Base-by-base conservation (phyloP, 2,329 filamentous ascomycete genomes). In the Blastomyces emzantsi region DNA sequence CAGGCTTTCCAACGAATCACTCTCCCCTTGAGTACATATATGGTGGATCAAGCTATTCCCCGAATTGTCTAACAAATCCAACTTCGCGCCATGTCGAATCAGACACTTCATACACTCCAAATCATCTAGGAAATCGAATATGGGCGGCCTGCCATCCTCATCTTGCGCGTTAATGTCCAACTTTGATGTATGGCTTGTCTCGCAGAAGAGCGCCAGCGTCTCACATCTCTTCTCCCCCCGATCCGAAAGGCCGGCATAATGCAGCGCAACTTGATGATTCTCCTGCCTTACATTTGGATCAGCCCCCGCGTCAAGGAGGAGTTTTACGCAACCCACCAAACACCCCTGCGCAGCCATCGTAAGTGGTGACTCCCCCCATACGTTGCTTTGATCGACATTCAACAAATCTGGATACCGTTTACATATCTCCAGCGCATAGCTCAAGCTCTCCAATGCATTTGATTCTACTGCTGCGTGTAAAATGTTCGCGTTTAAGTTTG, bases 101-200 rank as follows among this genome's bases (percentile, higher is more conserved):
- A 67, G 43, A 15, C 58, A 30, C 55, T 65, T 56, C 25, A 65
- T 61, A 59, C 66, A 66, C 43, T 49, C 64, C 19, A 52, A 33
- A 58, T 67, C 66, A 59, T 67, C 66, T 39, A 66, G 28, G 49
- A 67, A 67, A 62, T 67, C 66, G 49, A 67, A 66, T 3, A 66
- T 59, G 19, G 66, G 63, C 30, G 65, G 65, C 41, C 66, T 63
- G 17, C 65, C 65, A 49, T 67, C 66, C 19, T 52, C 60, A 61
- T 67, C 66, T 60, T 66, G 65, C 28, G 62, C 62, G 30, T 67
- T 59, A 28, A 67, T 61, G 22, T 64, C 58, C 9, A 49, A 51
- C 33, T 58, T 43, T 15, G 39, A 5, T 36, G n/a, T 61, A 30
- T 13, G 39, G 28, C 55, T 49, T 25, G 47, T 43, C 28, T 25